Conservation (phyloP, 2,329 filamentous ascomycete genomes). For the Alternaria dauci region DNA sequence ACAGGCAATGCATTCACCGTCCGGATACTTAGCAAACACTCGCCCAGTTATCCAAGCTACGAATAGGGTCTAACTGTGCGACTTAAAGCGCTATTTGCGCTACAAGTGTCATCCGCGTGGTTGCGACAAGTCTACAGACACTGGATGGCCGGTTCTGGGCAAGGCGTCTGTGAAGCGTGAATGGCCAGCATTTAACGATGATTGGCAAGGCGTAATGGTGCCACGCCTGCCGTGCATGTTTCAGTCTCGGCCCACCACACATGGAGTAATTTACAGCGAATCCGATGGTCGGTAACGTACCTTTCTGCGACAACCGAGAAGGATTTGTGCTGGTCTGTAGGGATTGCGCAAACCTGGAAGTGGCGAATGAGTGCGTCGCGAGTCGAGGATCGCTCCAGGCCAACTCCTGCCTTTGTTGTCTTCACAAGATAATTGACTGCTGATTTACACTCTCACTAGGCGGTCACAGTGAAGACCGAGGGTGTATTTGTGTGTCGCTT, state of each 20-base stretch:
- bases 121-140: slow-evolving; percentile 6
- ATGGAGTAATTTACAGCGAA: slow-evolving; percentile 1
- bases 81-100: neutral
- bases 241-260: neutral
- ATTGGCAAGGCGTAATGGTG: slow-evolving; percentile 6
- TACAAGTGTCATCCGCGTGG: slow-evolving; percentile 6
- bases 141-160: slow-evolving; percentile 2
- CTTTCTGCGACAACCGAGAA: slow-evolving; percentile 1
- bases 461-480: neutral
- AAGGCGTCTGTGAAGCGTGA: slow-evolving; percentile 4
- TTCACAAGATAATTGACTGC: neutral
- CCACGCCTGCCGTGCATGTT: neutral
- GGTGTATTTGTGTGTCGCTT: neutral
- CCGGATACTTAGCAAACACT: slow-evolving; percentile 2
- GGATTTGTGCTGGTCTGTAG: neutral
- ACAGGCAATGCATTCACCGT: neutral
- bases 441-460: neutral
- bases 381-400: neutral
- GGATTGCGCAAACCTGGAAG: slow-evolving; percentile 3
- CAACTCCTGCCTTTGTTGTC: slow-evolving; percentile 1
- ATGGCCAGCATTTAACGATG: slow-evolving; percentile 13
- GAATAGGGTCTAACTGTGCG: neutral
- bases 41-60: slow-evolving; percentile 3
- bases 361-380: slow-evolving; percentile 1
- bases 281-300: neutral